Base-by-base conservation (phyloP, 352 stramenopile genomes). In the Globisporangium mamillatum region DNA sequence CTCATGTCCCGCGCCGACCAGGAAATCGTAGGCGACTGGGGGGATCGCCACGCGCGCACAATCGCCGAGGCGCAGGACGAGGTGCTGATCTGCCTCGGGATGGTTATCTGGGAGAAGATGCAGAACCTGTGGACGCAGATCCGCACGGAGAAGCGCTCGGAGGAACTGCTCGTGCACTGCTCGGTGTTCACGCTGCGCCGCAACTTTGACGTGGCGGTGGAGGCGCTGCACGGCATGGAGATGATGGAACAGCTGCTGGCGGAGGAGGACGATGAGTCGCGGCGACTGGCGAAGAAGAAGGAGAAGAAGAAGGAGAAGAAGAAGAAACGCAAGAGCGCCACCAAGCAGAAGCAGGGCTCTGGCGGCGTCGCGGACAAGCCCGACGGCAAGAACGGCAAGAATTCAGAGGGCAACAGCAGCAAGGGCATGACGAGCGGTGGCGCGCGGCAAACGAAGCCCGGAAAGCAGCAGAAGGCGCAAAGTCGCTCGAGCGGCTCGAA, bases 221-320 rank as follows among this genome's bases (percentile, higher is more conserved):
- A 95, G 63, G 88, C 86, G 22, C 72, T 95, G 29, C 88, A 95
- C 67, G 88, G 88, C 0, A 78, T 92, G 63, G 88, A 94, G 62
- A 95, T 95, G 84, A 95, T 95, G 80, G 88, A 94, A 60, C 86
- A 93, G 57, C 53, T 95, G 38, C 70, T 95, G 54, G 86, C 88
- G 14, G 88, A 95, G 60, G 88, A 95, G 69, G 88, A 94, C 60
- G 86, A 94, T 56, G 88, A 95, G 64, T 89, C 76, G 63, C 73
- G 80, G 48, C 85, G 86, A 22, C 63, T 93, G 34, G 85, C 79
- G 2, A 90, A 92, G 72, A 95, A 93, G 67, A 95, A 95, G 58
- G 88, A 95, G 54, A 95, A 95, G 77, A 79, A 79, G 50, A 95
- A 95, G 65, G 88, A 94, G 66, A 95, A 95, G 69, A 95, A 94